Evolutionary conservation across 768 basidiomycete genomes (phyloP).

Genomic region (Chiua virens): DNA sequence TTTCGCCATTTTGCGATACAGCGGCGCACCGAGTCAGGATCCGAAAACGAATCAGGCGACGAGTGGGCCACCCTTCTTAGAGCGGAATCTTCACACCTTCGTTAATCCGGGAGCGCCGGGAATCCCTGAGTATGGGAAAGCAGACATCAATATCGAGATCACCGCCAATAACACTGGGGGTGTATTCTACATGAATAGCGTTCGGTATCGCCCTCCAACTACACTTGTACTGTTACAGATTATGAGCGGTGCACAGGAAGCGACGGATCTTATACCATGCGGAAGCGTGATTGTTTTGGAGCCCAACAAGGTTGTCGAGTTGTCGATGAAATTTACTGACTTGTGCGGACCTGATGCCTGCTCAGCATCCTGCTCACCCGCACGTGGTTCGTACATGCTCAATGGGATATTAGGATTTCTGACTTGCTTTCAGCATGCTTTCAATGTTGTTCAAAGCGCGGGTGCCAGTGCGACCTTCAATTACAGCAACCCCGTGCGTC

Average conservation of each 20-base stretch:
- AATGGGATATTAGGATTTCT: neutral
- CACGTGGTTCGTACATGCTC: slow-evolving; percentile 23
- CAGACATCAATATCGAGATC: slow-evolving; percentile 38
- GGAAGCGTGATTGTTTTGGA: slow-evolving; percentile 24
- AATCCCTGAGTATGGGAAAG: slow-evolving; percentile 35
- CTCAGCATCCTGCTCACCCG: slow-evolving; percentile 30
- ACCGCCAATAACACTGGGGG: slow-evolving; percentile 4
- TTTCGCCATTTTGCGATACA: slow-evolving; percentile 54
- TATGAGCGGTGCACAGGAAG: slow-evolving; percentile 38
- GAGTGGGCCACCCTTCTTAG: slow-evolving; percentile 27
- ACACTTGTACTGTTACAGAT: slow-evolving; percentile 47
- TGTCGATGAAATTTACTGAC: slow-evolving; percentile 13
- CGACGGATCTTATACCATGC: slow-evolving; percentile 26
- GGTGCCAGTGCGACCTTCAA: slow-evolving; percentile 25
- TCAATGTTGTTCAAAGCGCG: slow-evolving; percentile 36
- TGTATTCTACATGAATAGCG: slow-evolving; percentile 14
- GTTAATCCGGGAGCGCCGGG: slow-evolving; percentile 39
- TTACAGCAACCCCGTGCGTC: slow-evolving; percentile 37
- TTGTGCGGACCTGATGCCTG: slow-evolving; percentile 12
- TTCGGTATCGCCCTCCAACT: slow-evolving; percentile 26
- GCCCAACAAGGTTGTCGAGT: slow-evolving; percentile 30
- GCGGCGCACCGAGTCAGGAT: slow-evolving; percentile 37
- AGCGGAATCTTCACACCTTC: slow-evolving; percentile 28
- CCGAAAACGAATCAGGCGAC: slow-evolving; percentile 38
- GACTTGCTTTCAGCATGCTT: slow-evolving; percentile 30